phyloP scores from a whole-genome alignment of 768 basidiomycete genomes.

The Termitomyces sp. region DNA sequence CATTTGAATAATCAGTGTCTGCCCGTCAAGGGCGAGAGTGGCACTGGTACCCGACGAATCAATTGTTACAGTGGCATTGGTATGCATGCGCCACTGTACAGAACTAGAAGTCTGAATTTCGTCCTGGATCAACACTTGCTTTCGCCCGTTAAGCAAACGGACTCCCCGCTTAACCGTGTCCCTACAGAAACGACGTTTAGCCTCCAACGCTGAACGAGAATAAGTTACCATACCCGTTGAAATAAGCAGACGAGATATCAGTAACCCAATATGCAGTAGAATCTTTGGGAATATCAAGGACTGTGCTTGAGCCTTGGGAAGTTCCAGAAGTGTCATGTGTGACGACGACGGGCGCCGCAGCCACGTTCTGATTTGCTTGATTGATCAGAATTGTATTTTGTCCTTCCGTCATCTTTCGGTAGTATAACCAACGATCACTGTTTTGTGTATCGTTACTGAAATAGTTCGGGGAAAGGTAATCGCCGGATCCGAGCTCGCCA shows the following conservation, averaged over 20 bases:
- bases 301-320: constrained; percentile 81
- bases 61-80: constrained; percentile 75
- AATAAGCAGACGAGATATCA: constrained; percentile 76
- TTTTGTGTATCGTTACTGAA: constrained; percentile 71
- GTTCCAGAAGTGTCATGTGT: constrained; percentile 49
- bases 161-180: constrained; percentile 80
- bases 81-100: constrained; percentile 92
- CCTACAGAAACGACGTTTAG: constrained; percentile 25
- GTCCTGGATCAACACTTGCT: constrained; percentile 90
- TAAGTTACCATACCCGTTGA: constrained; percentile 49
- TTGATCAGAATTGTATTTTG: constrained; percentile 90
- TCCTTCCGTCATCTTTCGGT: constrained; percentile 94
- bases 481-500: constrained; percentile 86
- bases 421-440: constrained; percentile 82
- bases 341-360: constrained; percentile 56
- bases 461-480: constrained; percentile 73
- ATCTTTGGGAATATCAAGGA: constrained; percentile 49
- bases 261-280: constrained; percentile 83
- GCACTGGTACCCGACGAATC: constrained; percentile 55
- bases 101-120: constrained; percentile 62
- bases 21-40: constrained; percentile 64
- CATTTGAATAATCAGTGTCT: constrained; percentile 63
- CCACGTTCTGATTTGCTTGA: constrained; percentile 75
- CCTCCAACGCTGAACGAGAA: not conserved
- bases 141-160: constrained; percentile 75